Conservation (phyloP, 202 grass and related monocot species). For the Zizania palustris region DNA sequence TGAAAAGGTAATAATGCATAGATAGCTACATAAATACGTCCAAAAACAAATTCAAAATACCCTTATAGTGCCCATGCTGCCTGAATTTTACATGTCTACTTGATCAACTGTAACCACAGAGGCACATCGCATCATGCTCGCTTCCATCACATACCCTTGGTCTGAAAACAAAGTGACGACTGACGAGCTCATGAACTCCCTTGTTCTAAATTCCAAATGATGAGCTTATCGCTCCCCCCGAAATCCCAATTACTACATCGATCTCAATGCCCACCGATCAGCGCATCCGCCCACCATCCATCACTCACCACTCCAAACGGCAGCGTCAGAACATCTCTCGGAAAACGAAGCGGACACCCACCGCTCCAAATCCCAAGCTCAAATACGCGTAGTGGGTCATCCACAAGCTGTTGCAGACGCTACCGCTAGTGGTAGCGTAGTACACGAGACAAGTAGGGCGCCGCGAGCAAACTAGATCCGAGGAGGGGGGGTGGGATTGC, state of each 20-base stretch:
- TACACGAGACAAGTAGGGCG: background rate
- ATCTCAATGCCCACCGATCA: background rate
- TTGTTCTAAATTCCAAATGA: background rate
- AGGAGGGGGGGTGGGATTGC: background rate
- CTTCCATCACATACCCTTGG: background rate
- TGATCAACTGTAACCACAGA: no score
- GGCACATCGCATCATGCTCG: no score
- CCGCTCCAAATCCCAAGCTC: no score
- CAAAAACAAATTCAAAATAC: background rate
- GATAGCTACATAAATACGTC: background rate
- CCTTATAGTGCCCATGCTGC: background rate
- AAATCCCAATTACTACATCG: background rate
- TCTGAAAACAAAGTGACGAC: background rate
- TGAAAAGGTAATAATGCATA: background rate
- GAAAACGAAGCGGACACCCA: no score
- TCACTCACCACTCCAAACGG: slow-evolving; percentile 1
- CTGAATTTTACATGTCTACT: background rate
- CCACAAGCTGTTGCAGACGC: background rate
- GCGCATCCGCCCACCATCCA: background rate
- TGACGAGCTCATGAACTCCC: background rate
- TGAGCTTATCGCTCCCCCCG: background rate
- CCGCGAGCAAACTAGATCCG: slow-evolving; percentile 26
- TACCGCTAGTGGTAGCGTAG: background rate
- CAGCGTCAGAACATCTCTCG: background rate
- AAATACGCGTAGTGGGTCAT: background rate